Conservation (phyloP, 2,329 filamentous ascomycete genomes). For the Monosporascus sp. region DNA sequence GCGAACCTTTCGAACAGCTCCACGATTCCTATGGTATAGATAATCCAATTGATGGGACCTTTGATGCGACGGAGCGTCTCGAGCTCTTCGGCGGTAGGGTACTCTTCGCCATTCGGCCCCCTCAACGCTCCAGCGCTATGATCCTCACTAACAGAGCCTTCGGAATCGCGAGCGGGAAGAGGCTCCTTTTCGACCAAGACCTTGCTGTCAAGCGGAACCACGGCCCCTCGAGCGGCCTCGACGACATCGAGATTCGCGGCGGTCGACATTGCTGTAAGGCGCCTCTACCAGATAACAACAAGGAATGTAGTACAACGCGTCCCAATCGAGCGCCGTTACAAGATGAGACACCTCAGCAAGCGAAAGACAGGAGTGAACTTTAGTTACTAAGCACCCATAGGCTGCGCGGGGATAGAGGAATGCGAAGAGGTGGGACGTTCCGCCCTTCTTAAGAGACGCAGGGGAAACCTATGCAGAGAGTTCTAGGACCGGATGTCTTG, state of each 20-base stretch:
- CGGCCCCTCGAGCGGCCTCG: constrained; percentile 8
- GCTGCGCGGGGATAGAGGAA: no score
- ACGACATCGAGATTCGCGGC: constrained; percentile 10
- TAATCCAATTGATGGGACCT: constrained; percentile 48
- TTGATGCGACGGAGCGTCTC: constrained; percentile 46
- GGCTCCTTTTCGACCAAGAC: neutral
- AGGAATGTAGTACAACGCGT: no score
- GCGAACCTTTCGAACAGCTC: constrained; percentile 62
- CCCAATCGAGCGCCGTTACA: no score
- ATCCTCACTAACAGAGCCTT: constrained; percentile 13
- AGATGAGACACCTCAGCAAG: no score
- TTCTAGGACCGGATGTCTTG: no score
- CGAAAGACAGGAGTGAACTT: no score
- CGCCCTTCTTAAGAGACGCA: no score
- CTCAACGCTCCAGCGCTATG: constrained; percentile 6
- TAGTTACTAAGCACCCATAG: no score
- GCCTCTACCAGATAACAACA: neutral
- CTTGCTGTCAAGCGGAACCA: constrained; percentile 8
- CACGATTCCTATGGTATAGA: constrained; percentile 57
- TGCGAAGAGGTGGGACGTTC: no score
- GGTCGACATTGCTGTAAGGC: constrained; percentile 12
- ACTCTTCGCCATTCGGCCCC: constrained; percentile 31
- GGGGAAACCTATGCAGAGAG: no score
- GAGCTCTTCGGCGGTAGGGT: constrained; percentile 52
- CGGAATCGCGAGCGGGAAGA: constrained; percentile 2